Evolutionary conservation across 2,329 filamentous ascomycete species (phyloP), one percentile per base, ranked within the genome.

Genomic region (Niveomyces coronatus): DNA sequence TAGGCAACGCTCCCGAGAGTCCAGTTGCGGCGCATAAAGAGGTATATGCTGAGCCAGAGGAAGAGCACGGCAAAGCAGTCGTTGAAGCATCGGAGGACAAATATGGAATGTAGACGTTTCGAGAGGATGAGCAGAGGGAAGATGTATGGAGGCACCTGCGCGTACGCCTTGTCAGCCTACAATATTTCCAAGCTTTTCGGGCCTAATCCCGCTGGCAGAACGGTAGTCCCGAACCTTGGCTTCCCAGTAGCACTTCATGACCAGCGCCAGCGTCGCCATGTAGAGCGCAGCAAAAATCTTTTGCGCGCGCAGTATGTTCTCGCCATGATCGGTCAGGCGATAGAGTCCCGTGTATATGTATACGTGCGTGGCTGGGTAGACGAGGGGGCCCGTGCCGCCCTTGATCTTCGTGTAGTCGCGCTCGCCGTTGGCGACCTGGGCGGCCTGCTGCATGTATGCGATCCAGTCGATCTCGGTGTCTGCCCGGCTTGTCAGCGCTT

Each of bases 391-490:
- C 0, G 91, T 98, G 43, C 78, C 82, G 49, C 91, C 91, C 53
- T 81, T 74, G 55, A 98, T 88, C 41, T 79, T 72, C 44, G 76
- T 76, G 60, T 98, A 98, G 60, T 95, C 82, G 55, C 84, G 78
- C 66, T 96, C 88, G 53, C 91, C 91, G 14, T 75, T 70, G 31
- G 88, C 64, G 53, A 82, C 91, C 49, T 88, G 79, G 28, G 73
- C 63, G 31, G 96, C 71, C 54, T 98, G 91, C 57, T 95, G 74
- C 88, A 98, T 96, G 61, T 98, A 98, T 1, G 91, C 86, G 42
- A 72, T 74, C 89, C 89, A 98, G 63, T 98, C 91, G 53, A 98
- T 98, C 61, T 98, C 91, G 30, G 91, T 98, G 57, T 98, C 91
- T 71, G n/a, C n/a, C n/a, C n/a, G n/a, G n/a, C n/a, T n/a, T n/a